Percentiles rank a stretch among this genome's conserved stretches.
Conservation (phyloP, 257 asterid species). For the Striga asiatica region DNA sequence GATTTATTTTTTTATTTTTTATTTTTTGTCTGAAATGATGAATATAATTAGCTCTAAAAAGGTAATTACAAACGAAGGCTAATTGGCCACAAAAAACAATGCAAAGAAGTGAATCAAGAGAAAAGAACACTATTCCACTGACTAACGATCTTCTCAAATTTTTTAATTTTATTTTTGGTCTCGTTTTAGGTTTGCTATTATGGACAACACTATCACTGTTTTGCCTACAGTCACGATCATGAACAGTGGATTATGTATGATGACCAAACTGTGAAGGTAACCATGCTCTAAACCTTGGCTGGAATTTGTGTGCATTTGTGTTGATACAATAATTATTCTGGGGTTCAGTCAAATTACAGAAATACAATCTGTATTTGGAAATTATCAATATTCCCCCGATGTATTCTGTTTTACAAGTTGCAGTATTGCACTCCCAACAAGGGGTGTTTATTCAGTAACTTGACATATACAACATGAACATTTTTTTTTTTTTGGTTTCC, state of each 20-base stretch:
- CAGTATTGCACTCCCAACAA: not conserved
- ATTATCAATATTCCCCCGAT: not conserved
- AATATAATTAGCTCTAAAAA: no score
- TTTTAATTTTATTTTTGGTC: not conserved
- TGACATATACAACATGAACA: no score
- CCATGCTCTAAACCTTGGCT: not conserved
- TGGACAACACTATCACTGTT: constrained; percentile 96
- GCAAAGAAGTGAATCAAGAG: not conserved
- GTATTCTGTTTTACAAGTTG: not conserved
- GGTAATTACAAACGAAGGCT: no score
- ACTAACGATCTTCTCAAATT: not conserved
- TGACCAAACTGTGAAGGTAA: constrained; percentile 90
- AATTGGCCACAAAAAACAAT: no score
- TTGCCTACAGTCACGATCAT: constrained; percentile 65
- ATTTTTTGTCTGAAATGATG: not conserved
- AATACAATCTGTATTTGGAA: not conserved
- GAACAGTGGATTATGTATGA: constrained; percentile 90
- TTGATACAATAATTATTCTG: not conserved
- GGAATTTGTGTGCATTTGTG: not conserved
- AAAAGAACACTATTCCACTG: no score
- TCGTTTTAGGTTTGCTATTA: constrained; percentile 46
- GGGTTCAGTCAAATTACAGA: not conserved
- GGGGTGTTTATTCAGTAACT: not conserved
- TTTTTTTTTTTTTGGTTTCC: no score
- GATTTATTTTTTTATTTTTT: not conserved